Conservation (phyloP, 192 early-diverging fungal genomes). For the Oehlia diaphana region DNA sequence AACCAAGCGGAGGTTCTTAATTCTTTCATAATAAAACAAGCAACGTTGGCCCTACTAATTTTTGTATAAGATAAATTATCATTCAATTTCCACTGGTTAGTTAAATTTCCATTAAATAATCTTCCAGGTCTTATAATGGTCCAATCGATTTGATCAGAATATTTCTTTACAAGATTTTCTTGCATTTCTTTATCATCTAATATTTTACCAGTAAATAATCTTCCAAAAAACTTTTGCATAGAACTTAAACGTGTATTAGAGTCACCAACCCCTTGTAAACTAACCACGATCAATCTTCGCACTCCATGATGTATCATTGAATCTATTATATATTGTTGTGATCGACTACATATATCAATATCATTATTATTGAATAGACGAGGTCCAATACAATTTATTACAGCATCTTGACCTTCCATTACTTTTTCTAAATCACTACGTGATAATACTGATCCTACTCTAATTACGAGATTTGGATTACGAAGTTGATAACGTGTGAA, state of each 20-base stretch:
- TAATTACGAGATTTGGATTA: slow-evolving; percentile 43
- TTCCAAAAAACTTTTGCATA: slow-evolving; percentile 31
- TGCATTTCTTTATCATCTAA: slow-evolving; percentile 42
- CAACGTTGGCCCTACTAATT: slow-evolving; percentile 38
- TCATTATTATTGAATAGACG: background rate
- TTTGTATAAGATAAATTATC: slow-evolving; percentile 29
- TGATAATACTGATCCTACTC: slow-evolving; percentile 36
- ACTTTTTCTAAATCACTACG: slow-evolving; percentile 39
- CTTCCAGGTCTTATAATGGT: slow-evolving; percentile 43
- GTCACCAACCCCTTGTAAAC: background rate
- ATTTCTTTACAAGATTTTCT: slow-evolving; percentile 40
- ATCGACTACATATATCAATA: background rate
- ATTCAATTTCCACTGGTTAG: slow-evolving; percentile 32
- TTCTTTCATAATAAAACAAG: slow-evolving; percentile 38
- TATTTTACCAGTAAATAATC: slow-evolving; percentile 32
- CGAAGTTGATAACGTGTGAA: slow-evolving; percentile 35
- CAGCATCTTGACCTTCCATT: slow-evolving; percentile 43
- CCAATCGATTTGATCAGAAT: slow-evolving; percentile 37
- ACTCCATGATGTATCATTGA: slow-evolving; percentile 30
- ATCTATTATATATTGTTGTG: background rate
- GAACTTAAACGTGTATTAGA: background rate
- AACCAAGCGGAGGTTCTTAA: background rate
- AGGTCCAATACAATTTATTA: slow-evolving; percentile 43
- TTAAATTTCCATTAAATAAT: slow-evolving; percentile 36
- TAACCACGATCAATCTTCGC: slow-evolving; percentile 36